These are phyloP conservation scores for Rhizomucor pusillus DNA, from an alignment of 371 early-diverging fungal species.

Conservation along the genomic window DNA sequence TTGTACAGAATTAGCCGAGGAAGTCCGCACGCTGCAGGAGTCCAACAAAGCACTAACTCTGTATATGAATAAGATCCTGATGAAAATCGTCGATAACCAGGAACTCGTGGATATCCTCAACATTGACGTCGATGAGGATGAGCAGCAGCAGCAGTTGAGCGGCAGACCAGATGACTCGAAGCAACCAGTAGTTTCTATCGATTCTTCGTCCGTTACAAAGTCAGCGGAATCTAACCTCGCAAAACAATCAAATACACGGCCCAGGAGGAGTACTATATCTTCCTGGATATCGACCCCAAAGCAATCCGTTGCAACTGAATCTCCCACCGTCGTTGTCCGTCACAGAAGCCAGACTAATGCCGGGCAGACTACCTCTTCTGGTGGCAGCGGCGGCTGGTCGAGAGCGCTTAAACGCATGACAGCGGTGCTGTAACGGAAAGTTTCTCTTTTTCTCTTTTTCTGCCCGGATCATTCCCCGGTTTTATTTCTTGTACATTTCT, in stretches of 20 bases:
- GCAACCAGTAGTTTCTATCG: neutral
- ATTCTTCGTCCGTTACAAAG: neutral
- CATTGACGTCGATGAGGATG: slow-evolving; percentile 19
- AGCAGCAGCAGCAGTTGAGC: neutral
- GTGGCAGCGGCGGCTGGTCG: slow-evolving; percentile 15
- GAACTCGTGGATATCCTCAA: slow-evolving; percentile 27
- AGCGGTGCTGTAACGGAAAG: too few species aligned
- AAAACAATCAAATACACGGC: neutral
- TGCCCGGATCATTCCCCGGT: too few species aligned
- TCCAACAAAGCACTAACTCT: slow-evolving; percentile 31
- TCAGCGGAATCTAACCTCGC: neutral
- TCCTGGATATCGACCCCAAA: slow-evolving; percentile 18
- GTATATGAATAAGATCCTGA: slow-evolving; percentile 35
- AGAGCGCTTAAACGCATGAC: slow-evolving; percentile 21
- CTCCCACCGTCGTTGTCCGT: neutral
- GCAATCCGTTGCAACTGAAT: slow-evolving; percentile 1
- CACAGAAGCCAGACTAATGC: slow-evolving; percentile 7
- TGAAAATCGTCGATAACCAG: slow-evolving; percentile 29
- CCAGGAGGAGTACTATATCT: slow-evolving; percentile 26
- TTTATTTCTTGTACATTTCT: too few species aligned
- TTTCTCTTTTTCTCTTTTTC: too few species aligned
- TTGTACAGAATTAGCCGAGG: slow-evolving; percentile 21
- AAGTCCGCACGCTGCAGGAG: slow-evolving; percentile 22
- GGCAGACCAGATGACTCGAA: neutral
- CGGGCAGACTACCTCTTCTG: neutral